Base-by-base conservation (phyloP, 2,329 filamentous ascomycete genomes). In the Geosmithia putterillii region DNA sequence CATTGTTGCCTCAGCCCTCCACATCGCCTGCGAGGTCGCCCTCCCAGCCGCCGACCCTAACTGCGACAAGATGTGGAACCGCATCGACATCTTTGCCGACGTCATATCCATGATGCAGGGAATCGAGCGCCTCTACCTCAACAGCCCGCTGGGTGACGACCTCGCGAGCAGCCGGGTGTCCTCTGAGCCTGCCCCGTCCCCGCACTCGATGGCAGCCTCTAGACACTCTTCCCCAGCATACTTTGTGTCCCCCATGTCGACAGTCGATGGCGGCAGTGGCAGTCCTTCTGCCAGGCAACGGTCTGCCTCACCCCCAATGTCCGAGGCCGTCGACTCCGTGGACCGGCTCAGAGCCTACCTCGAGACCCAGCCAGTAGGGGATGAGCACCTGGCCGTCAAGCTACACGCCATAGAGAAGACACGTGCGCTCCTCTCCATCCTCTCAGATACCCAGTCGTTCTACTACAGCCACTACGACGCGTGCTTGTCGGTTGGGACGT, bases 71-170 rank as follows among this genome's bases (percentile, higher is more conserved):
- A 23, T n/a, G 4, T 44, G 34, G 18, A 40, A 48, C 38, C 42
- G 42, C 35, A 42, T 48, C 28, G 46, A 48, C 17, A 39, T 48
- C 18, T 37, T 48, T 5, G 42, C 44, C 23, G 34, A 48, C 22
- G 42, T 48, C 42, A 42, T 5, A 39, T 48, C 22, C 44, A n/a
- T n/a, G n/a, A n/a, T 46, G 20, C 42, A 44, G 32, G 46, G 46
- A 14, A 40, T 39, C 12, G 28, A 36, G 7, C 38, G 40, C 12
- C 32, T 46, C 23, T 43, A 36, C 34, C 34, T 8, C 28, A 32
- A 15, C 28, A 15, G 28, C 28, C 8, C 8, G 28, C 28, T 15
- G 28, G 8, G 28, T 15, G 28, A 32, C 18, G 9, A n/a, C n/a
- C n/a, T n/a, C n/a, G n/a, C n/a, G n/a, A n/a, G n/a, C n/a, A n/a